Base-by-base conservation (phyloP, 1,284 basidiomycete genomes). In the Ceratorhiza oryzae-sativae region DNA sequence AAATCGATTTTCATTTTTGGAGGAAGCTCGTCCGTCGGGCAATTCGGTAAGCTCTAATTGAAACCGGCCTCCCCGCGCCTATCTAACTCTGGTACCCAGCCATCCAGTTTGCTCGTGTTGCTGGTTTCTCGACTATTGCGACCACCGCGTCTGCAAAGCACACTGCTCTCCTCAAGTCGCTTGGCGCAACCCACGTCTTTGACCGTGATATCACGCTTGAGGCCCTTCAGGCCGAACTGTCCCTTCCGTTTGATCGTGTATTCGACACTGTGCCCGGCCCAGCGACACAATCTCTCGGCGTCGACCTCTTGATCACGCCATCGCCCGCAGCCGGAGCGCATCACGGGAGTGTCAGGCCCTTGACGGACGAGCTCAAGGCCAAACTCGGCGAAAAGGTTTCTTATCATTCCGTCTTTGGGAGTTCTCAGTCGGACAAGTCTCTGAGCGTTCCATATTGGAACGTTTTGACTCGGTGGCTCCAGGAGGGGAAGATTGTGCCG, bases 111-210 rank as follows among this genome's bases (percentile, higher is more conserved):
- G 76, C 75, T 12, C 63, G 65, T 25, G 60, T 75, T 34, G 74
- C 75, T 34, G 76, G 76, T 3, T 76, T 77, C 61, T 71, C 58
- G 20, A 77, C 85, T 82, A 42, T 80, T 34, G 75, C 76, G 42
- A 70, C 75, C 32, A 76, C 85, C 1, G 82, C 87, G 1, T 87
- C 85, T 6, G 75, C 76, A 15, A 81, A 81, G 73, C 83, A 87
- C 74, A 75, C 77, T n/a, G 79, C 77, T 0, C 76, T 77, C 45
- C 82, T 89, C 72, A 84, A 83, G 75, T 79, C 80, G 0, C 79
- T 86, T 27, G 88, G 88, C 1, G 88, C 86, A 0, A 86, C 85
- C 0, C 80, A 85, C 49, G 79, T 86, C 65, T 77, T 89, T 61
- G 84, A 87, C 73, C 82, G 85, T 45, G 76, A 80, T 23, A 53